Percentiles rank a stretch among this genome's conserved stretches.
phyloP scores from a whole-genome alignment of 768 basidiomycete species.

The Auricularia auricula-judae region DNA sequence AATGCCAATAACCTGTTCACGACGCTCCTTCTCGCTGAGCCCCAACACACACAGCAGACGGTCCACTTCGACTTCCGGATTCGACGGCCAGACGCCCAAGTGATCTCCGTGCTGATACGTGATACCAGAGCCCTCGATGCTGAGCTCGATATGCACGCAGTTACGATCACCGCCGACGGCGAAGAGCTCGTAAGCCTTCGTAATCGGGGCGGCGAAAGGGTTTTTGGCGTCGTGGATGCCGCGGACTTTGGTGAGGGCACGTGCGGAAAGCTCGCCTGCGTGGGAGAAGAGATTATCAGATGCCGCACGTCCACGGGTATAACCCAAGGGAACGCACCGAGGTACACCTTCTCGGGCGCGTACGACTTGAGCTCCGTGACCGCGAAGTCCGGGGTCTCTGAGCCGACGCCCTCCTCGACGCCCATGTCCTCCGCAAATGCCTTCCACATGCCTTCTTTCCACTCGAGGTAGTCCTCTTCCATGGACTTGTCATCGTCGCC shows the following conservation, averaged over 20 bases:
- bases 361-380: slow-evolving; percentile 74
- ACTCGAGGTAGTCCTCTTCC: slow-evolving; percentile 99
- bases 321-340: slow-evolving; percentile 42
- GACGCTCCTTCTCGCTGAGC: slow-evolving; percentile 50
- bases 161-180: slow-evolving; percentile 61
- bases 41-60: slow-evolving; percentile 82
- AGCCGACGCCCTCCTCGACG: slow-evolving; percentile 94
- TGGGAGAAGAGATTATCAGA: slow-evolving; percentile 8
- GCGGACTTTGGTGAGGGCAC: slow-evolving; percentile 84
- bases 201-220: slow-evolving; percentile 81
- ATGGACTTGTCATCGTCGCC: slow-evolving; percentile 99
- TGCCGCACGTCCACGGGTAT: neutral
- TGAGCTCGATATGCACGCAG: slow-evolving; percentile 90
- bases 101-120: slow-evolving; percentile 99
- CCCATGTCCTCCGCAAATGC: slow-evolving; percentile 70
- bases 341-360: slow-evolving; percentile 82
- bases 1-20: slow-evolving; percentile 76
- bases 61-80: slow-evolving; percentile 85
- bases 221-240: slow-evolving; percentile 98
- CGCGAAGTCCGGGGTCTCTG: slow-evolving; percentile 87
- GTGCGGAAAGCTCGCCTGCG: slow-evolving; percentile 85
- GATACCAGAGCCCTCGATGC: slow-evolving; percentile 89
- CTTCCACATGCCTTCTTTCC: slow-evolving; percentile 98
- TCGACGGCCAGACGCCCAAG: slow-evolving; percentile 93
- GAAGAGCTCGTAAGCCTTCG: slow-evolving; percentile 76